Base-by-base conservation (phyloP, 2,329 filamentous ascomycete genomes). In the Anthostomella pinea region DNA sequence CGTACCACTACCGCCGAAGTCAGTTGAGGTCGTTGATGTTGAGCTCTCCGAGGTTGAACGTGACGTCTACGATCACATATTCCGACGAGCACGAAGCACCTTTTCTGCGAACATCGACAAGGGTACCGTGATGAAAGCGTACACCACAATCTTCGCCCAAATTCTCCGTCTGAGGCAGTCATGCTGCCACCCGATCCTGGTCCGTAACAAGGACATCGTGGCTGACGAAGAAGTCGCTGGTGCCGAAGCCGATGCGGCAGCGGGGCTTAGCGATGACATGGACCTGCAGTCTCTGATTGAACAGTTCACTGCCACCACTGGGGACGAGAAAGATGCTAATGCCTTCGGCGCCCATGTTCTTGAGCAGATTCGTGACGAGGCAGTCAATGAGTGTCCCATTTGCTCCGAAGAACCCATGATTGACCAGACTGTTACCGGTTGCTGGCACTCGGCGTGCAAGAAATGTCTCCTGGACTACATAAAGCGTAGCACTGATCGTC, bases 371-470 rank as follows among this genome's bases (percentile, higher is more conserved):
- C 86, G 94, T 48, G 86, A 87, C 36, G 91, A 97, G 55, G 82
- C 86, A 0, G 79, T 84, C 41, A 85, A 85, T 43, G 93, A 98
- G 66, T 98, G 93, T 54, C 91, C 93, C 0, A 86, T 98, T 34
- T 98, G 93, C 64, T 81, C 87, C 4, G 91, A 97, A 60, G 93
- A 97, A 60, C 89, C 90, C 3, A 97, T 97, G 89, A 78, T 87
- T 25, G 85, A 96, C 35, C 91, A 95, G 57, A 85, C 86, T 0
- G 93, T 98, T 2, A 97, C 93, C 1, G 87, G 88, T 1, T 98
- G 93, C 64, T 98, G 93, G 89, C 93, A 98, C 62, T 95, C 87
- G 21, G 90, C 93, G 1, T 98, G 93, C 68, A 95, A 93, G 64
- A 84, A 87, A 45, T 98, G 93, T 53, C 68, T 97, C n/a, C 68